A percentile compares a stretch with the other conserved stretches of the same genome.
phyloP scores from a whole-genome alignment of 768 basidiomycete genomes.

The Mycena metata region DNA sequence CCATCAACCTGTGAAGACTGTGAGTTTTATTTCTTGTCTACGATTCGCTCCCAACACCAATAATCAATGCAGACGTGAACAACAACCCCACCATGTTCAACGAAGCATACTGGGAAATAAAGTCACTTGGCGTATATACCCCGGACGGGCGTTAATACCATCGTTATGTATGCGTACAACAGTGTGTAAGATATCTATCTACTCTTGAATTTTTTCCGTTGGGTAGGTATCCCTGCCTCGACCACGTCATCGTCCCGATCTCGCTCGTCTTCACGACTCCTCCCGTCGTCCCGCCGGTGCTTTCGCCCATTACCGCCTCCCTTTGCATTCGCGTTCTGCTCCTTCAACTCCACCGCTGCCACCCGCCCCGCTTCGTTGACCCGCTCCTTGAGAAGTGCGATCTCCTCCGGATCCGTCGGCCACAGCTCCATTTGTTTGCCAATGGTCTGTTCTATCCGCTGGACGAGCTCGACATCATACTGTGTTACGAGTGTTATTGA shows the following conservation, averaged over 20 bases:
- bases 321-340: conserved; percentile 63
- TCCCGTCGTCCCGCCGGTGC: conserved; percentile 58
- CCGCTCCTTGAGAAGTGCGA: conserved; percentile 87
- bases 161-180: conserved; percentile 14
- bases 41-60: not conserved
- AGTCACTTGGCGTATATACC: conserved; percentile 69
- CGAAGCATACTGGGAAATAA: conserved; percentile 80
- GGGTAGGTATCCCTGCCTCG: conserved; percentile 87
- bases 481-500: conserved; percentile 98
- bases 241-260: conserved; percentile 95
- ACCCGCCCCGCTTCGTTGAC: conserved; percentile 88
- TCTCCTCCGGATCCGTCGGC: conserved; percentile 89
- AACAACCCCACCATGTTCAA: conserved; percentile 69
- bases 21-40: conserved; percentile 47
- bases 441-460: conserved; percentile 93
- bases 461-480: conserved; percentile 96
- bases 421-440: conserved; percentile 94
- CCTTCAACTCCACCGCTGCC: conserved; percentile 87
- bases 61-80: conserved; percentile 60
- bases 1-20: conserved; percentile 58
- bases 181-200: conserved; percentile 48
- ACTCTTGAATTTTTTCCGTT: conserved; percentile 67
- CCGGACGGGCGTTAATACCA: conserved; percentile 16
- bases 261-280: conserved; percentile 75
- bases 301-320: conserved; percentile 51